Percentiles rank a stretch among this genome's conserved stretches.
Evolutionary conservation across 495 filamentous ascomycete species (phyloP).

Genomic region (Aspergillus mulundensis): DNA sequence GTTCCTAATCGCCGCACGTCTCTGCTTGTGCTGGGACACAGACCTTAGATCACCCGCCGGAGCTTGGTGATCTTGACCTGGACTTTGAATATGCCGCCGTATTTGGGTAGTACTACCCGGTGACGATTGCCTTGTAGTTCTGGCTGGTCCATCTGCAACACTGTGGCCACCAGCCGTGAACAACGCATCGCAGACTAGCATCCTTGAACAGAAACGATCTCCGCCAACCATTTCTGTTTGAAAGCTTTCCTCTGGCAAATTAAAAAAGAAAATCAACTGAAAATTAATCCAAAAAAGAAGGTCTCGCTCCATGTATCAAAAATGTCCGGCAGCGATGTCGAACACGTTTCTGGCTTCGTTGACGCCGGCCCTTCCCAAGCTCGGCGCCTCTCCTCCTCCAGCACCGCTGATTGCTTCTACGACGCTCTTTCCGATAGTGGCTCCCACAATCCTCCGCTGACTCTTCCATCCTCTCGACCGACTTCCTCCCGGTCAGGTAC

Average conservation of each 20-base stretch:
- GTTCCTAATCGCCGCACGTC: constrained; percentile 3
- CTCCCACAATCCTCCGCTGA: constrained; percentile 16
- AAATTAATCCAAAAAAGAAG: constrained; percentile 5
- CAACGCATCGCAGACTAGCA: constrained; percentile 43
- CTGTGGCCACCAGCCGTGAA: constrained; percentile 40
- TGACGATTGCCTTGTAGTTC: constrained; percentile 43
- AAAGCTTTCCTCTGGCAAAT: constrained; percentile 4
- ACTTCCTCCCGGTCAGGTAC: constrained; percentile 24
- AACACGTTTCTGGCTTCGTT: constrained; percentile 38
- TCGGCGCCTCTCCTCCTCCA: constrained; percentile 37
- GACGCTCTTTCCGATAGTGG: constrained; percentile 18
- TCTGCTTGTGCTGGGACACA: constrained; percentile 6
- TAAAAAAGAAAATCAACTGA: constrained; percentile 5
- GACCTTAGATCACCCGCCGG: constrained; percentile 13
- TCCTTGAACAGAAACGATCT: constrained; percentile 27
- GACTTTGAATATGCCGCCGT: constrained; percentile 38
- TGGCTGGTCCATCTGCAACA: constrained; percentile 35
- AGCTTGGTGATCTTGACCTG: constrained; percentile 18
- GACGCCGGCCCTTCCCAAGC: constrained; percentile 31
- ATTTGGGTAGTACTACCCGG: constrained; percentile 38
- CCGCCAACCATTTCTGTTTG: constrained; percentile 28
- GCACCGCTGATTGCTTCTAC: constrained; percentile 28
- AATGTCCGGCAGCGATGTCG: constrained; percentile 45
- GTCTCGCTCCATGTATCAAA: constrained; percentile 39
- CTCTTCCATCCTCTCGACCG: constrained; percentile 22